Percentiles rank a stretch among this genome's conserved stretches.
Conservation (phyloP, 768 basidiomycete species). For the Mycena belliarum region DNA sequence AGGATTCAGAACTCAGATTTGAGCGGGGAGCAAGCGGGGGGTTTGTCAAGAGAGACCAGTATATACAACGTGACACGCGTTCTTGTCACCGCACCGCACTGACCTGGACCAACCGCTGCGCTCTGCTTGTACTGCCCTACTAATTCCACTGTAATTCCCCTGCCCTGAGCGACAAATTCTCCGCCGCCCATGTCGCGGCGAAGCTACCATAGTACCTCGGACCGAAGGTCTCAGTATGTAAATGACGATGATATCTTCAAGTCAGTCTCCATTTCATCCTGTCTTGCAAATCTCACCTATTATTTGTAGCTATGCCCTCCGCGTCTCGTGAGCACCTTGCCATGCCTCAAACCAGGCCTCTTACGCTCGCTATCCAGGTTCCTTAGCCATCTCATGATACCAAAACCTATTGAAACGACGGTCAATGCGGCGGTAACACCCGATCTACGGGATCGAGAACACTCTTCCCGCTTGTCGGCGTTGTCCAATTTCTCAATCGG, state of each 20-base stretch:
- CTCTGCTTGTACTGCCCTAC: slow-evolving; percentile 5
- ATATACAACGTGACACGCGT: too few relatives aligned
- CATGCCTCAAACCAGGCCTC: slow-evolving; percentile 12
- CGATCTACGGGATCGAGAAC: slow-evolving; percentile 54
- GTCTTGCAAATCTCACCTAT: not conserved
- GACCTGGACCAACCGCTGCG: too few relatives aligned
- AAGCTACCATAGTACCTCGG: slow-evolving; percentile 71
- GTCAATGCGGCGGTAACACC: slow-evolving; percentile 32
- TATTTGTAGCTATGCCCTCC: slow-evolving; percentile 66
- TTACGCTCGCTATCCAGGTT: slow-evolving; percentile 49
- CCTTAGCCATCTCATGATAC: slow-evolving; percentile 68
- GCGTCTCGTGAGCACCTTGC: slow-evolving; percentile 70
- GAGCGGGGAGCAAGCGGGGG: too few relatives aligned
- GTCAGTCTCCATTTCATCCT: slow-evolving; percentile 41
- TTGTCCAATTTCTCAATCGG: slow-evolving; percentile 69
- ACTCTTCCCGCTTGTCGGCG: slow-evolving; percentile 68
- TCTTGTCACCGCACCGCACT: too few relatives aligned
- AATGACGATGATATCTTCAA: slow-evolving; percentile 86
- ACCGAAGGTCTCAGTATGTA: slow-evolving; percentile 74
- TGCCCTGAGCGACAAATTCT: not conserved
- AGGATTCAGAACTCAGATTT: too few relatives aligned
- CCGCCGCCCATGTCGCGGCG: slow-evolving; percentile 62
- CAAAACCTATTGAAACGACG: slow-evolving; percentile 48
- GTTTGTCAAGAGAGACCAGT: too few relatives aligned
- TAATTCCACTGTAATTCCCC: not conserved